Conservation (phyloP, 2,329 filamentous ascomycete species). For the Furcasterigmium sp. region DNA sequence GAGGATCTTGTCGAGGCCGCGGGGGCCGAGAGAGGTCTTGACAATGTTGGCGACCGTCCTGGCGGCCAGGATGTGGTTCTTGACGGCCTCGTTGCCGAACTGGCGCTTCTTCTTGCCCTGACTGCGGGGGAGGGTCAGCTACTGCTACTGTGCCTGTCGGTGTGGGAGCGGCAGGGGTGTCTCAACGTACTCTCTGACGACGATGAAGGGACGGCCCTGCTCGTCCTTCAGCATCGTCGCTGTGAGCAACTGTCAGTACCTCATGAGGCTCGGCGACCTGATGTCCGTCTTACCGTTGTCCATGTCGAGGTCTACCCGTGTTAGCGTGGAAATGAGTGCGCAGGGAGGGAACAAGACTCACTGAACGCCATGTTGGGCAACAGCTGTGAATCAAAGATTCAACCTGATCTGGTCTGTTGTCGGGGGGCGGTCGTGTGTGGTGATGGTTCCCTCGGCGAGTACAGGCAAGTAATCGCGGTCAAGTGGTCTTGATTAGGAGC, state of each 20-base stretch:
- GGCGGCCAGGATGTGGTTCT: constrained; percentile 95
- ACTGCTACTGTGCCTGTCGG: too few species aligned
- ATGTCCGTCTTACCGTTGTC: constrained; percentile 63
- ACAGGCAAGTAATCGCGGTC: too few species aligned
- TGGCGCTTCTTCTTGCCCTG: constrained; percentile 97
- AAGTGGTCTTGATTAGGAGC: too few species aligned
- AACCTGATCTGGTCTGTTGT: not conserved
- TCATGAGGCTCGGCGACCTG: constrained; percentile 10
- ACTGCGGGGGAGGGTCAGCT: constrained; percentile 38
- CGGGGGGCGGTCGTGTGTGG: not conserved
- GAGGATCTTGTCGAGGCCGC: constrained; percentile 97
- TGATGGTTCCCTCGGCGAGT: too few species aligned
- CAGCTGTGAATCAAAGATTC: not conserved
- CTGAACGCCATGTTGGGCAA: constrained; percentile 17
- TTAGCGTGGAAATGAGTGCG: constrained; percentile 20
- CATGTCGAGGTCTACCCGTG: constrained; percentile 67
- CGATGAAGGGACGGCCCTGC: constrained; percentile 93
- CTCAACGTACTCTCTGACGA: constrained; percentile 83
- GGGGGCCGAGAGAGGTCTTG: constrained; percentile 91
- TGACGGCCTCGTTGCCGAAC: constrained; percentile 94
- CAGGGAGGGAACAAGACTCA: constrained; percentile 8
- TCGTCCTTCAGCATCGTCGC: constrained; percentile 89
- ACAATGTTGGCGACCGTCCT: constrained; percentile 95
- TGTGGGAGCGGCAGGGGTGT: constrained; percentile 3
- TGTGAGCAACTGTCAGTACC: constrained; percentile 23